A percentile compares a stretch with the other conserved stretches of the same genome.
These are phyloP conservation scores for Skeletonema costatum DNA, from an alignment of 108 stramenopile species.

Conservation along the genomic window DNA sequence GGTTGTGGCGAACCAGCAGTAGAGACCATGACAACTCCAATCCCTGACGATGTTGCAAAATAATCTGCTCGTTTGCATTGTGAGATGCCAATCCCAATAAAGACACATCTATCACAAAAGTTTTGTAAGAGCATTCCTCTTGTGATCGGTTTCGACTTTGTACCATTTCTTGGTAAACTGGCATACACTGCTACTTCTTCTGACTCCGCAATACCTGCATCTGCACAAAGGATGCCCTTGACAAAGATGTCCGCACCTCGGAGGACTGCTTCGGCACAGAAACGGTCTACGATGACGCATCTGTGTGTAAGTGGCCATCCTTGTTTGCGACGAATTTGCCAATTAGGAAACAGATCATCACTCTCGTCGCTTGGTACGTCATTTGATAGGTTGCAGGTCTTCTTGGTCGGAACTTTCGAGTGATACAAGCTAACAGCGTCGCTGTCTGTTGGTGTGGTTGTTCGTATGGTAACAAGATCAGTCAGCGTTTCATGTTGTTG, in stretches of 20 bases:
- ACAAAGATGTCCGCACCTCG: constrained; percentile 82
- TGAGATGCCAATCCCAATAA: constrained; percentile 65
- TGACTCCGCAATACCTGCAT: constrained; percentile 52
- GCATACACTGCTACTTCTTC: constrained; percentile 61
- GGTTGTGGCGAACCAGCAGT: constrained; percentile 65
- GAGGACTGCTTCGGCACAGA: constrained; percentile 80
- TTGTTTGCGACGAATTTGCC: constrained; percentile 31
- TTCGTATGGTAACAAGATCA: constrained; percentile 24
- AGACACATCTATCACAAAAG: constrained; percentile 61
- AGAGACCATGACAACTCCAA: constrained; percentile 58
- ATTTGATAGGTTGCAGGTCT: neutral
- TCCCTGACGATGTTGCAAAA: constrained; percentile 53
- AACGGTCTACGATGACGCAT: constrained; percentile 64
- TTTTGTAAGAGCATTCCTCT: constrained; percentile 55
- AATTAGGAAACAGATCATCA: constrained; percentile 23
- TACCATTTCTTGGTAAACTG: constrained; percentile 6
- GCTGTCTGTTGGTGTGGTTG: neutral
- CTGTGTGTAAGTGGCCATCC: constrained; percentile 75
- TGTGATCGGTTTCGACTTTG: constrained; percentile 24
- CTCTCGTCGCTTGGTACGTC: neutral
- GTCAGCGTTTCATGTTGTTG: constrained; percentile 15
- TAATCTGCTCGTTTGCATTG: constrained; percentile 51
- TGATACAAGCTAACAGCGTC: neutral
- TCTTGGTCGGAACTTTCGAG: constrained; percentile 1
- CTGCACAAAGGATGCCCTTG: constrained; percentile 62